Base-by-base conservation (phyloP, 2,329 filamentous ascomycete genomes). In the Fusarium graminum region DNA sequence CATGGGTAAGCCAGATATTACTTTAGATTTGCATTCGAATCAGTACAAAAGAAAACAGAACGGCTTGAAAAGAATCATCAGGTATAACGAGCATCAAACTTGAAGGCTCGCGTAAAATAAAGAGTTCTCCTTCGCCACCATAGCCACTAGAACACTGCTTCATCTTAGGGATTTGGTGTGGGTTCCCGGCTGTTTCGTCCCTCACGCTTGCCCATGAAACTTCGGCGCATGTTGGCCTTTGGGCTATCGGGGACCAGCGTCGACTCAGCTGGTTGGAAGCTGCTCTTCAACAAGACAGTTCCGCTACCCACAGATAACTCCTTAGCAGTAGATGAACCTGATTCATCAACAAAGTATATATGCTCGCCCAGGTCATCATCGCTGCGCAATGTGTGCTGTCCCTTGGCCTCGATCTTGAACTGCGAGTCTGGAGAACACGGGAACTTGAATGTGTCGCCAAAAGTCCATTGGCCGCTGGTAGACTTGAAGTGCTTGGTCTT, bases 401-500 rank as follows among this genome's bases (percentile, higher is more conserved):
- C 91, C 75, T 93, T 93, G 63, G 93, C 93, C 65, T 92, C 86
- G 63, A 99, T 76, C 76, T 93, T 91, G 85, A 97, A 98, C 74
- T 92, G 89, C 22, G 91, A 85, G 71, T 97, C 94, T 3, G 94
- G 89, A 1, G 90, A 86, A 79, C 93, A 96, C 12, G 85, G 82
- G 22, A 91, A 84, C 73, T 89, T 93, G 82, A 95, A 94, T 1
- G 87, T 89, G 76, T 97, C 92, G 65, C 93, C 89, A 76, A 88
- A 97, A 17, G 82, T 84, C 63, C 92, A 86, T 5, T 84, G 80
- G 3, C 91, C 92, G 2, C 81, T 82, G 4, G 86, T 80, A 1
- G 90, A 85, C 78, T 97, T 97, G 80, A 92, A 87, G 67, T 95
- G 91, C 77, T 97, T 97, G 22, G 94, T 97, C 83, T 98, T 97